These are phyloP conservation scores for Stephania cephalantha DNA, from an alignment of 164 flowering plant species.

Conservation along the genomic window DNA sequence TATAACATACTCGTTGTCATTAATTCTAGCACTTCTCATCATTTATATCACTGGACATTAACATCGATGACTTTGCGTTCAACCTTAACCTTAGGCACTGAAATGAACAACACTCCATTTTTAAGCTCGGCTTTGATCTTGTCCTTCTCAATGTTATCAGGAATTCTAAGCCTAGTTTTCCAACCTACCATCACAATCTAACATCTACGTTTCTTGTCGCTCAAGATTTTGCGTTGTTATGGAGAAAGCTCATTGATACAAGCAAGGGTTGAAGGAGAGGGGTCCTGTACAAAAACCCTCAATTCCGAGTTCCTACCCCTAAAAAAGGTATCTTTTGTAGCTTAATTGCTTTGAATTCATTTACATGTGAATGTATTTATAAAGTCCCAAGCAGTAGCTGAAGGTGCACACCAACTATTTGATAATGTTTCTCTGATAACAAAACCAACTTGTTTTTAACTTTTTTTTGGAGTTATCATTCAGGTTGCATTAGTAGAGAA, in stretches of 20 bases:
- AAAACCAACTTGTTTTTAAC: too few species aligned
- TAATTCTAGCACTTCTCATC: too few species aligned
- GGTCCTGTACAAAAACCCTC: too few species aligned
- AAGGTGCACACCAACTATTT: background rate
- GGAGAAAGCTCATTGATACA: too few species aligned
- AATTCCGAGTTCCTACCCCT: background rate
- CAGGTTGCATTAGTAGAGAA: constrained; percentile 5
- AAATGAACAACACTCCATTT: constrained; percentile 46
- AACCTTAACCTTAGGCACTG: constrained; percentile 53
- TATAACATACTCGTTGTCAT: too few species aligned
- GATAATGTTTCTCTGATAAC: background rate
- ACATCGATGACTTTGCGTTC: constrained; percentile 73
- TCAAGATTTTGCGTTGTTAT: too few species aligned
- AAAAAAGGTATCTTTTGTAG: background rate
- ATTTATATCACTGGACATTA: constrained; percentile 8
- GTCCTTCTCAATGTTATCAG: constrained; percentile 45
- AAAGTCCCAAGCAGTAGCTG: background rate
- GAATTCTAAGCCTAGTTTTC: constrained; percentile 44
- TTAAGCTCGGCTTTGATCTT: constrained; percentile 69
- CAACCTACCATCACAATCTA: too few species aligned
- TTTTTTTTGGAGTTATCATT: too few species aligned
- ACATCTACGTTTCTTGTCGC: too few species aligned
- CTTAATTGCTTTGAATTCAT: background rate
- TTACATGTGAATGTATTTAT: background rate
- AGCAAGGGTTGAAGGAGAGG: too few species aligned